Conservation (phyloP, 1,139 yeast species). For the Yamadazyma siamensis region DNA sequence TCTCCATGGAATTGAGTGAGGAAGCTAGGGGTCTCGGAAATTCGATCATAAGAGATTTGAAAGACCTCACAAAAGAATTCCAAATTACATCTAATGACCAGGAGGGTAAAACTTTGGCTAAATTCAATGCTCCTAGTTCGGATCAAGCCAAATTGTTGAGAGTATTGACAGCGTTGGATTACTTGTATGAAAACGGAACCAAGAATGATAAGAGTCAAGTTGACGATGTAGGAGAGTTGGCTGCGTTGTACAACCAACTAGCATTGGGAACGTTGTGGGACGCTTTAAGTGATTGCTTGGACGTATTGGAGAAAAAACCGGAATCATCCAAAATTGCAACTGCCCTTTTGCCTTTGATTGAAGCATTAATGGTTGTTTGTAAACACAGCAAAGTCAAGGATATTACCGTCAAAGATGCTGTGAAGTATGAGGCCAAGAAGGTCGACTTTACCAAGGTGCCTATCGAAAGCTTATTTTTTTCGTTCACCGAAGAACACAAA, state of each 20-base stretch:
- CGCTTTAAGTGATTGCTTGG: constrained; percentile 73
- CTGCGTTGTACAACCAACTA: constrained; percentile 62
- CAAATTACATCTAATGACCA: constrained; percentile 38
- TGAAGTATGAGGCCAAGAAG: constrained; percentile 56
- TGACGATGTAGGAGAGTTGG: constrained; percentile 47
- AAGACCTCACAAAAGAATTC: constrained; percentile 48
- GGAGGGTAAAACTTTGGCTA: constrained; percentile 53
- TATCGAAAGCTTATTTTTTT: constrained; percentile 74
- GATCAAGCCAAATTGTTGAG: constrained; percentile 85
- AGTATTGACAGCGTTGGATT: constrained; percentile 85
- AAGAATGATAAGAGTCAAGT: constrained; percentile 14
- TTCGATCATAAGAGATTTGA: constrained; percentile 55
- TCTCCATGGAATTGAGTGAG: constrained; percentile 65
- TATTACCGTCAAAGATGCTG: constrained; percentile 54
- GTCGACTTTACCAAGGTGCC: constrained; percentile 73
- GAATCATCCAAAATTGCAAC: constrained; percentile 67
- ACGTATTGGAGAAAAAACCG: constrained; percentile 51
- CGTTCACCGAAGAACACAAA: constrained; percentile 88
- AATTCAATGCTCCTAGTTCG: constrained; percentile 78
- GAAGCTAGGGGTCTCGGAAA: constrained; percentile 64
- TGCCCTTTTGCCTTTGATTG: constrained; percentile 80
- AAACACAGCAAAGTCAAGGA: constrained; percentile 78
- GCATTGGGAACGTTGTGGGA: constrained; percentile 84
- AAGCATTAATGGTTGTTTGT: constrained; percentile 92
- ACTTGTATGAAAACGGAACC: constrained; percentile 55